Evolutionary conservation across 2,329 filamentous ascomycete genomes (phyloP).

Genomic region (Proliferodiscus dingleyae): DNA sequence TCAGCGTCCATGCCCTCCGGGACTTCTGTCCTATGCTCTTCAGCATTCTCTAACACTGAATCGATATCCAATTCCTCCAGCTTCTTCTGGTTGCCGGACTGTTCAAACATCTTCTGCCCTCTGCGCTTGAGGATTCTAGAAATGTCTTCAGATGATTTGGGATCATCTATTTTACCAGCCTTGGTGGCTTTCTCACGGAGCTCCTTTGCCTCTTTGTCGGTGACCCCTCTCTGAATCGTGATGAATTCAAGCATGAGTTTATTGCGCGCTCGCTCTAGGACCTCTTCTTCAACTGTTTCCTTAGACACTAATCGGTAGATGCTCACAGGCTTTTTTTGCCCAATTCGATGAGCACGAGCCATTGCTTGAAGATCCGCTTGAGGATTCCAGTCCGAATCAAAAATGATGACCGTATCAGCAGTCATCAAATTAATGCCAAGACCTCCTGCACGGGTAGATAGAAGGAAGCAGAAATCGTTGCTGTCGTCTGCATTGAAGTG

Average conservation of each 20-base stretch:
- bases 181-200: slow-evolving; percentile 71
- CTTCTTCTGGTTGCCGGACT: slow-evolving; percentile 93
- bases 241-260: slow-evolving; percentile 97
- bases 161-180: slow-evolving; percentile 73
- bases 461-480: slow-evolving; percentile 90
- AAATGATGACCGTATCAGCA: slow-evolving; percentile 94
- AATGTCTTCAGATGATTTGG: slow-evolving; percentile 89
- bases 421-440: slow-evolving; percentile 99
- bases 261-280: slow-evolving; percentile 91
- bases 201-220: slow-evolving; percentile 83
- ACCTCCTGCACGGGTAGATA: slow-evolving; percentile 92
- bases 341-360: slow-evolving; percentile 96
- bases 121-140: slow-evolving; percentile 94
- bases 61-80: slow-evolving; percentile 97
- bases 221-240: slow-evolving; percentile 94
- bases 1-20: slow-evolving; percentile 92
- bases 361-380: slow-evolving; percentile 97
- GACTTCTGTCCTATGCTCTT: slow-evolving; percentile 94
- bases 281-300: slow-evolving; percentile 97
- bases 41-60: slow-evolving; percentile 91
- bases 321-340: slow-evolving; percentile 91
- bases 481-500: slow-evolving; percentile 98
- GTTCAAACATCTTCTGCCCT: slow-evolving; percentile 99
- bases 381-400: slow-evolving; percentile 98
- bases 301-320: slow-evolving; percentile 96